These are phyloP conservation scores for Phialophora tarda DNA, from an alignment of 2,329 filamentous ascomycete genomes.

Conservation along the genomic window DNA sequence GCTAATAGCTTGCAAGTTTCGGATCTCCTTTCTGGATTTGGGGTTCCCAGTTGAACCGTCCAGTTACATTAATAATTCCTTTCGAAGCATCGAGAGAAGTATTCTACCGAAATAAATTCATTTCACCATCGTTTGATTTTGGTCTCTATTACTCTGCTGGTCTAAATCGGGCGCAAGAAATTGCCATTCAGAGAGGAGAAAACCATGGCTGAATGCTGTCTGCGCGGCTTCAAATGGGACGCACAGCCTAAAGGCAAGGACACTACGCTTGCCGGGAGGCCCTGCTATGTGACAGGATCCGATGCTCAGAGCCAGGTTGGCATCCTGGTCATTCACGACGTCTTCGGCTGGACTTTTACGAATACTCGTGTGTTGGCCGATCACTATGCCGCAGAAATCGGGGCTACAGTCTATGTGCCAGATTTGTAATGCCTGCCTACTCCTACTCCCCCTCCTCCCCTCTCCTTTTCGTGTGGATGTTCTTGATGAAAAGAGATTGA, in stretches of 20 bases:
- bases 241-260: neutral
- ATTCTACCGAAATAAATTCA: too few species aligned
- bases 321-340: slow-evolving; percentile 53
- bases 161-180: too few species aligned
- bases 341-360: slow-evolving; percentile 55
- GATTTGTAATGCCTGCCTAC: slow-evolving; percentile 42
- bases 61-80: too few species aligned
- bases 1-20: too few species aligned
- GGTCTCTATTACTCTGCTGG: too few species aligned
- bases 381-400: slow-evolving; percentile 51
- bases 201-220: too few species aligned
- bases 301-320: slow-evolving; percentile 40
- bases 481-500: too few species aligned
- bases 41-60: too few species aligned
- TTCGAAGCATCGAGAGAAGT: too few species aligned
- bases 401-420: slow-evolving; percentile 53
- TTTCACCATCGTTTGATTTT: too few species aligned
- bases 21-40: too few species aligned
- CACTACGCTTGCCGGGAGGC: slow-evolving; percentile 34
- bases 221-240: neutral
- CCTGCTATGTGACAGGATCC: slow-evolving; percentile 48
- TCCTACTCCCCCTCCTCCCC: neutral
- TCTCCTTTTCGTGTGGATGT: neutral
- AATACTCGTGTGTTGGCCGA: slow-evolving; percentile 55
- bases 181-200: too few species aligned